Conservation (phyloP, 169 alveolate genomes). For the Babesia ovis region DNA sequence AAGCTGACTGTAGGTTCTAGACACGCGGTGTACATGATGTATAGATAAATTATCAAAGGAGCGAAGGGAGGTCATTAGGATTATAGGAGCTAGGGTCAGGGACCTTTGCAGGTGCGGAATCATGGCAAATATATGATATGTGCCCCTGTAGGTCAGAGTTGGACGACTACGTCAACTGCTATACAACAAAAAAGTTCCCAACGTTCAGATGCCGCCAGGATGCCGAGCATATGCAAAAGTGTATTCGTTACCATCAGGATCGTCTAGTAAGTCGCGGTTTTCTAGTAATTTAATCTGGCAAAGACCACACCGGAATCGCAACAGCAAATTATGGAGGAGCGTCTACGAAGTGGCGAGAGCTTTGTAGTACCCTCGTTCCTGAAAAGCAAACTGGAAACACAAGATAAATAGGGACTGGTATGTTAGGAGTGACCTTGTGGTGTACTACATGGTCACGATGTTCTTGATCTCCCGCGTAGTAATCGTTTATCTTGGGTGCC, state of each 20-base stretch:
- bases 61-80: slow-evolving; percentile 41
- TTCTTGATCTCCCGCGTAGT: too few relatives aligned
- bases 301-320: slow-evolving; percentile 61
- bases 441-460: too few relatives aligned
- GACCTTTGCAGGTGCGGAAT: slow-evolving; percentile 62
- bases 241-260: slow-evolving; percentile 50
- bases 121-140: too few relatives aligned
- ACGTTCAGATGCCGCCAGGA: slow-evolving; percentile 47
- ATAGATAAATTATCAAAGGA: slow-evolving; percentile 64
- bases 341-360: slow-evolving; percentile 55
- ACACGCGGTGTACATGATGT: not conserved
- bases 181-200: slow-evolving; percentile 30
- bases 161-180: slow-evolving; percentile 69
- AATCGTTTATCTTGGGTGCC: too few relatives aligned
- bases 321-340: slow-evolving; percentile 46
- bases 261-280: slow-evolving; percentile 20
- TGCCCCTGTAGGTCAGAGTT: slow-evolving; percentile 63
- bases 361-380: slow-evolving; percentile 58
- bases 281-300: too few relatives aligned
- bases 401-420: not conserved
- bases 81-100: slow-evolving; percentile 43
- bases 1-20: slow-evolving; percentile 56
- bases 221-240: slow-evolving; percentile 30
- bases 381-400: slow-evolving; percentile 5
- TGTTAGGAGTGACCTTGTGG: too few relatives aligned